Evolutionary conservation across 176 grass and related monocot genomes (phyloP), one percentile per base, ranked within the genome.

Genomic region (Thinopyrum elongatum): DNA sequence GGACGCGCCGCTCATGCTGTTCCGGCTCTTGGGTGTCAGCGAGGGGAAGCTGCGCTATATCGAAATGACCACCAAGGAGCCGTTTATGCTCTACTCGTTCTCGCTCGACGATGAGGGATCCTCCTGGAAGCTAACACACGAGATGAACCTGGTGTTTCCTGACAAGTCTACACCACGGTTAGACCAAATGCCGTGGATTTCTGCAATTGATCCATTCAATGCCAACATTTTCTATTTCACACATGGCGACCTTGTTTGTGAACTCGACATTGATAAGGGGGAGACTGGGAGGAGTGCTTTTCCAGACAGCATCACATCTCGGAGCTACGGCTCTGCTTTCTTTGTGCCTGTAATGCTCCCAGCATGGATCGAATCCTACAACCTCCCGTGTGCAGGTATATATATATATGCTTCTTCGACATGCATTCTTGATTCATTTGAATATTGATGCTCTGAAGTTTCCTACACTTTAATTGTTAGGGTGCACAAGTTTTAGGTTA

Each of bases 301-400:
- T 79, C 21, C 31, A 17, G 77, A 27, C 3, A 77, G 19, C 51
- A 31, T 58, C 51, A 25, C 2, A 14, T 4, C 10, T 4, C 38
- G 14, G 23, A 15, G n/a, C n/a, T 25, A 22, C 35, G 1, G 12
- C 69, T n/a, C 1, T 33, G 33, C 67, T 6, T 70, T 70, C 67
- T 71, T 71, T 44, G 11, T 73, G n/a, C 55, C 66, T 8, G 61
- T 38, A 58, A 4, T 73, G 21, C 67, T 86, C 12, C 77, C 77
- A 22, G 1, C 36, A 7, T 73, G 67, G 66, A 22, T 86, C 46
- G 28, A 51, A 49, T 87, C 85, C 12, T 63, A 21, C 39, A 14
- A 16, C 11, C 34, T 86, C 36, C 84, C 84, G 33, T 11, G 19
- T 17, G 4, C 65, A 86, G 84, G 84, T 86, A 51, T 60, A 7